Percentiles rank a stretch among this genome's conserved stretches.
Evolutionary conservation across 1,139 yeast species (phyloP).

Genomic region (Kodamaea derodonti): DNA sequence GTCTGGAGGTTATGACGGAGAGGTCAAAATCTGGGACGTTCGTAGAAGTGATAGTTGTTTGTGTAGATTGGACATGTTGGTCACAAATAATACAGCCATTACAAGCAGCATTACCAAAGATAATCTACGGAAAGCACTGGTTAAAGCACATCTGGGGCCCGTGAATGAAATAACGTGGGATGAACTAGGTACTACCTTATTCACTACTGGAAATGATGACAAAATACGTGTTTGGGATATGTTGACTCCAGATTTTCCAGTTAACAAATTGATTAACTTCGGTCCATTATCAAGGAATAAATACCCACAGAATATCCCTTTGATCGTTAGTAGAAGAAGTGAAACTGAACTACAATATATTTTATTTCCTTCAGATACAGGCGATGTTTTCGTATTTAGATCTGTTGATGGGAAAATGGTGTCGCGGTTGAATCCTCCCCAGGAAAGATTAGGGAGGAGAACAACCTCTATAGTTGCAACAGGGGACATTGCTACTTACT

Average conservation of each 20-base stretch:
- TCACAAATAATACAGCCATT: constrained; percentile 22
- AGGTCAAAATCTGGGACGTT: constrained; percentile 69
- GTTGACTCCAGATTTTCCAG: constrained; percentile 41
- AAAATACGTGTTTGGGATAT: constrained; percentile 74
- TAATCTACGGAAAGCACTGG: constrained; percentile 32
- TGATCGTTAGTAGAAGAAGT: constrained; percentile 38
- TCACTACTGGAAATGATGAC: constrained; percentile 74
- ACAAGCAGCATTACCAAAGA: constrained; percentile 16
- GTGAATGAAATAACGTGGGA: constrained; percentile 76
- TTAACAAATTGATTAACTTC: constrained; percentile 65
- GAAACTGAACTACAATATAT: constrained; percentile 56
- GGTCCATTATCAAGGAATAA: constrained; percentile 77
- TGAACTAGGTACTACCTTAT: constrained; percentile 53
- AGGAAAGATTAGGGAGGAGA: constrained; percentile 32
- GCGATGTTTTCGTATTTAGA: constrained; percentile 67
- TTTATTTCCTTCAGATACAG: constrained; percentile 73
- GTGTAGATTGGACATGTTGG: constrained; percentile 52
- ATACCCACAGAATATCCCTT: constrained; percentile 45
- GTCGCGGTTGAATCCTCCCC: constrained; percentile 42
- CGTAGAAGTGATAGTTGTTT: constrained; percentile 65
- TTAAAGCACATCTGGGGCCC: constrained; percentile 69
- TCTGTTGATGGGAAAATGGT: constrained; percentile 62
- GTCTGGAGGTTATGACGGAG: constrained; percentile 76
- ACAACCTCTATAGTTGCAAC: constrained; percentile 50
- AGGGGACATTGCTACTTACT: constrained; percentile 41